phyloP scores from a whole-genome alignment of 495 filamentous ascomycete genomes.

The Xylona heveae region DNA sequence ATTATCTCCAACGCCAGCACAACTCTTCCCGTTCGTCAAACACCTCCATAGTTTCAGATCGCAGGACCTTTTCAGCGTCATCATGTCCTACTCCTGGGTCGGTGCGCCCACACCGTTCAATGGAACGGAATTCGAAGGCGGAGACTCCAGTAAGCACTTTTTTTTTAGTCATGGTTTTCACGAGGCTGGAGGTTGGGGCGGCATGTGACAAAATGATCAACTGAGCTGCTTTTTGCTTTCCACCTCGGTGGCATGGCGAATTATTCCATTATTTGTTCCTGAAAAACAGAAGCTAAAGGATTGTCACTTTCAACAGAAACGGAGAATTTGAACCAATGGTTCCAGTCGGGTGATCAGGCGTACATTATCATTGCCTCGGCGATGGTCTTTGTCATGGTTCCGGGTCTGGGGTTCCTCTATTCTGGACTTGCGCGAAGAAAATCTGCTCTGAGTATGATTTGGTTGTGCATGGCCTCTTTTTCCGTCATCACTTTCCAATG shows the following conservation, averaged over 20 bases:
- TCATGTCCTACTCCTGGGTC: slow-evolving; percentile 2
- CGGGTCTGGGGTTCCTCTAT: slow-evolving; percentile 50
- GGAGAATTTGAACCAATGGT: slow-evolving; percentile 85
- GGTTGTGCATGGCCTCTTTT: slow-evolving; percentile 42
- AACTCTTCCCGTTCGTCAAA: too few species aligned
- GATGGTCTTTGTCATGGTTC: slow-evolving; percentile 89
- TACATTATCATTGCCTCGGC: slow-evolving; percentile 83
- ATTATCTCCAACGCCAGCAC: too few species aligned
- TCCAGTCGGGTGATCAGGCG: slow-evolving; percentile 46
- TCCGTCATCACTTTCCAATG: slow-evolving; percentile 51
- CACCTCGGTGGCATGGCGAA: too few species aligned
- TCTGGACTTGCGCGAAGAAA: slow-evolving; percentile 42
- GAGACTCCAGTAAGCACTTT: slow-evolving; percentile 1
- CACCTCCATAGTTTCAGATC: too few species aligned
- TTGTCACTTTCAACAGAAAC: slow-evolving; percentile 20
- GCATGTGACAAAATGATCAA: too few species aligned
- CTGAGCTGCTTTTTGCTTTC: too few species aligned
- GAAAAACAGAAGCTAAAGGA: background rate
- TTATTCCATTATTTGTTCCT: too few species aligned
- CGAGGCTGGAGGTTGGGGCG: too few species aligned
- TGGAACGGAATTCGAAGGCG: slow-evolving; percentile 1
- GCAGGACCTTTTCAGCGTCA: too few species aligned
- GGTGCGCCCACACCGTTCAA: slow-evolving; percentile 2
- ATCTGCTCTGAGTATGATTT: slow-evolving; percentile 48
- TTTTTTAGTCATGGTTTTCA: too few species aligned